Evolutionary conservation across 139 green algal genomes (phyloP).

Genomic region (Coelastrella sp.): DNA sequence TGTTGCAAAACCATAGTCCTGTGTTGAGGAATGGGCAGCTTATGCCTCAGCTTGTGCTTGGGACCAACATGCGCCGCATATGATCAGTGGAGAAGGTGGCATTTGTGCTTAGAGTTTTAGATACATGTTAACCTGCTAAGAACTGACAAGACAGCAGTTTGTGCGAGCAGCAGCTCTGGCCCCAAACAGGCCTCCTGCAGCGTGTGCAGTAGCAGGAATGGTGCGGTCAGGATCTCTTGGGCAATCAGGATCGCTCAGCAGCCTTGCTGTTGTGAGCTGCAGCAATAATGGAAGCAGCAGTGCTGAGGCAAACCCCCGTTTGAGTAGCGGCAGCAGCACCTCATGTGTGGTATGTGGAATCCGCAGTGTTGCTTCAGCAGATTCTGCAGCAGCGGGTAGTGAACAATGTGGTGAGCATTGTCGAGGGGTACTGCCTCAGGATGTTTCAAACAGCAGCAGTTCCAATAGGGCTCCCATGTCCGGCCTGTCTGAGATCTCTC

Average conservation of each 20-base stretch:
- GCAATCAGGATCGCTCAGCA: neutral
- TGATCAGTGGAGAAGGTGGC: too few species aligned
- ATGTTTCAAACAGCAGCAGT: neutral
- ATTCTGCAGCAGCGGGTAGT: conserved; percentile 24
- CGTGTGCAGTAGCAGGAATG: conserved; percentile 22
- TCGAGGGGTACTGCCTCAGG: too few species aligned
- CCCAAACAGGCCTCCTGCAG: conserved; percentile 27
- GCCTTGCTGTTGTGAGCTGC: neutral
- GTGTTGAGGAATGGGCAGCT: too few species aligned
- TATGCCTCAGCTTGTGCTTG: too few species aligned
- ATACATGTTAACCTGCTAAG: too few species aligned
- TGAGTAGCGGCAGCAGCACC: conserved; percentile 14
- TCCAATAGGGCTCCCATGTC: neutral
- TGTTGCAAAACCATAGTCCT: too few species aligned
- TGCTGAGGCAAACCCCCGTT: too few species aligned
- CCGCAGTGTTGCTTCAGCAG: neutral
- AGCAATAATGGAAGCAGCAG: conserved; percentile 14
- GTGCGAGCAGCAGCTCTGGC: conserved; percentile 43
- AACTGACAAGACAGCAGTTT: neutral
- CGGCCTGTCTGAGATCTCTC: neutral
- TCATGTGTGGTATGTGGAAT: neutral
- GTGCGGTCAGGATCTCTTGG: neutral
- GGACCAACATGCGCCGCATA: too few species aligned
- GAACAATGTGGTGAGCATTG: too few species aligned
- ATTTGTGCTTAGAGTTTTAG: too few species aligned